phyloP scores from a whole-genome alignment of 140 eudicot species.

The Senecio squalidus region DNA sequence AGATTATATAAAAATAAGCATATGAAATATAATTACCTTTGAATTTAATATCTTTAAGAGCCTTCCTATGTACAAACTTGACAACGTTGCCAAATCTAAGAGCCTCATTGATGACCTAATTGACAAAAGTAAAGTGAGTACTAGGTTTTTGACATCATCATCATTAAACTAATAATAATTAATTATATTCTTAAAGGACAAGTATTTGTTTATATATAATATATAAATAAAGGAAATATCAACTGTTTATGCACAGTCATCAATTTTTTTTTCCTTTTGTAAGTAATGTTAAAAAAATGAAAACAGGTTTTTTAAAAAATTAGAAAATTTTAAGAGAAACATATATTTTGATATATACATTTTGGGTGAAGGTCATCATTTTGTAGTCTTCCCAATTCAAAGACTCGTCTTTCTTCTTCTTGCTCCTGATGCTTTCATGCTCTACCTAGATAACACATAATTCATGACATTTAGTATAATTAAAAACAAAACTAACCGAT shows the following conservation, averaged over 20 bases:
- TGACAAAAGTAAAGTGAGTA: conserved; percentile 24
- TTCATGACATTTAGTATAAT: background rate
- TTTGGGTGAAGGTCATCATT: conserved; percentile 71
- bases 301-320: background rate
- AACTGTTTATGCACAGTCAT: conserved; percentile 1
- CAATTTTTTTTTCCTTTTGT: background rate
- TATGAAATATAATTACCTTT: conserved; percentile 36
- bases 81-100: conserved; percentile 81
- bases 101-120: conserved; percentile 78
- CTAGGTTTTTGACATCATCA: conserved; percentile 23
- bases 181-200: background rate
- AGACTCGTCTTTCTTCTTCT: conserved; percentile 48
- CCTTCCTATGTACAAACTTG: conserved; percentile 86
- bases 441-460: conserved; percentile 41
- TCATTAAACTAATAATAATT: background rate
- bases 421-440: conserved; percentile 68
- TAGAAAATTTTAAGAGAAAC: background rate
- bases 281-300: background rate
- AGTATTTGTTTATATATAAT: background rate
- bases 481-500: background rate
- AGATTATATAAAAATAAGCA: background rate
- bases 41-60: conserved; percentile 65
- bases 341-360: conserved; percentile 28
- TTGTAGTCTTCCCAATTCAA: conserved; percentile 76
- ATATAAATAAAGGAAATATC: background rate